A percentile compares a stretch with the other conserved stretches of the same genome.
Evolutionary conservation across 2,329 filamentous ascomycete species (phyloP).

Genomic region (Talaromyces sp.): DNA sequence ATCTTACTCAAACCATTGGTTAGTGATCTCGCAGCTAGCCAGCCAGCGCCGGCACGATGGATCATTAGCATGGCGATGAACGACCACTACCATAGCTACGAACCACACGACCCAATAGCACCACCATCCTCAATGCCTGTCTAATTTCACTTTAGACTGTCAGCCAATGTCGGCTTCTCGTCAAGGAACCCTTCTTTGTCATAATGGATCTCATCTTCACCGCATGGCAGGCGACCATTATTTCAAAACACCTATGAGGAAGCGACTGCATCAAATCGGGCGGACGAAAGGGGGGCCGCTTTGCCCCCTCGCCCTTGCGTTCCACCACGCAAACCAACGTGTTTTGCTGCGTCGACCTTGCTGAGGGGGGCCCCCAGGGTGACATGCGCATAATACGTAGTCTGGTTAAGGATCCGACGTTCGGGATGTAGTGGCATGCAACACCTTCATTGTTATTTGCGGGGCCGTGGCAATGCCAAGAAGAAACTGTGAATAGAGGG

Average conservation of each 20-base stretch:
- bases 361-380: not conserved
- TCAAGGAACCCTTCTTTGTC: conserved; percentile 14
- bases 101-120: not conserved
- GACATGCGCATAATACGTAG: not conserved
- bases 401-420: not conserved
- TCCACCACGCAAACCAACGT: not conserved
- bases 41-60: not conserved
- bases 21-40: not conserved
- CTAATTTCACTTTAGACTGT: not conserved
- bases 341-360: not conserved
- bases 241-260: not conserved
- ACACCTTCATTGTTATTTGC: not conserved
- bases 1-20: not conserved
- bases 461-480: not conserved
- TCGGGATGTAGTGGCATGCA: not conserved
- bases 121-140: not conserved
- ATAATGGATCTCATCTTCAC: conserved; percentile 17
- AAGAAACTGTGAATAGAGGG: not conserved
- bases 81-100: not conserved
- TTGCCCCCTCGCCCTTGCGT: not conserved
- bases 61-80: not conserved
- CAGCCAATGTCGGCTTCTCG: not conserved
- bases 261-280: not conserved
- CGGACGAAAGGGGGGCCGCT: not conserved
- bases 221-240: conserved; percentile 23